Conservation (phyloP, 2,329 filamentous ascomycete species). For the Paraconiothyrium sp. region DNA sequence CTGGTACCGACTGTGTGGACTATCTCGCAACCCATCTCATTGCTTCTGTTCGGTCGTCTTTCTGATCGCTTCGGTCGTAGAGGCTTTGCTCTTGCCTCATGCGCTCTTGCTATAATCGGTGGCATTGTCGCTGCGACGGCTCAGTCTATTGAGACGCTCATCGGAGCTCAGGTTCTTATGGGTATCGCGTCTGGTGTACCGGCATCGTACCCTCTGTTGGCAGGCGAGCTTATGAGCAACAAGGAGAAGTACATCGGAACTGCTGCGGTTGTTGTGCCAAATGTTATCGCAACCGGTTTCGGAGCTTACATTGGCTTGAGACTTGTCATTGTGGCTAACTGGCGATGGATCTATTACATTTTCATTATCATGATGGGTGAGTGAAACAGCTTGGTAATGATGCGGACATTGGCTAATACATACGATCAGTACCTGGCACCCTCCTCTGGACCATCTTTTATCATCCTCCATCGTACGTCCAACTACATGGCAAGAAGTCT, state of each 20-base stretch:
- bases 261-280: slow-evolving; percentile 27
- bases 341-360: slow-evolving; percentile 60
- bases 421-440: slow-evolving; percentile 43
- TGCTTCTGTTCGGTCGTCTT: slow-evolving; percentile 26
- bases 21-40: slow-evolving; percentile 21
- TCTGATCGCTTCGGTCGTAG: slow-evolving; percentile 25
- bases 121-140: slow-evolving; percentile 37
- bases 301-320: slow-evolving; percentile 59
- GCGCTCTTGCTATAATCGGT: slow-evolving; percentile 23
- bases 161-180: slow-evolving; percentile 34
- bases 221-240: slow-evolving; percentile 42
- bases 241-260: slow-evolving; percentile 31
- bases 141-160: slow-evolving; percentile 32
- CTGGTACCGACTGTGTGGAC: slow-evolving; percentile 23
- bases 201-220: slow-evolving; percentile 27
- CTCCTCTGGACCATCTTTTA: slow-evolving; percentile 57
- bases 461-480: slow-evolving; percentile 55
- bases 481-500: slow-evolving; percentile 43
- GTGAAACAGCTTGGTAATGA: slow-evolving; percentile 22
- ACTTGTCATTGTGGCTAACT: slow-evolving; percentile 49
- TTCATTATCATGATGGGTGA: slow-evolving; percentile 52
- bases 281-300: slow-evolving; percentile 48
- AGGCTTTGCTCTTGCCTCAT: slow-evolving; percentile 21
- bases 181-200: slow-evolving; percentile 31
- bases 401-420: slow-evolving; percentile 33